Evolutionary conservation across 805 yeast species (phyloP), one percentile per base, ranked within the genome.

Genomic region (Yamadazyma olivae): DNA sequence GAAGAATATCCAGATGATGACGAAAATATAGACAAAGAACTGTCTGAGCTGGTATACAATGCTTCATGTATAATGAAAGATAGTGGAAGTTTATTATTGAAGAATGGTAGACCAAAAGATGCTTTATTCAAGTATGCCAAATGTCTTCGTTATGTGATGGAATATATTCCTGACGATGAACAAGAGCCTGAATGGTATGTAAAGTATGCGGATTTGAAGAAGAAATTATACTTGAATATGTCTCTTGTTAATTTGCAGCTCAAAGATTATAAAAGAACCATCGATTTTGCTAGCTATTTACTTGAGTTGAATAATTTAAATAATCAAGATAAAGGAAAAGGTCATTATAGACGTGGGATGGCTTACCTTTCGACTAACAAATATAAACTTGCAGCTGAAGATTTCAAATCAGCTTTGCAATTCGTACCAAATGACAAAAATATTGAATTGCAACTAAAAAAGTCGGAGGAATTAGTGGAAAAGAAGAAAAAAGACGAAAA

Each of bases 1-100:
- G 93, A 84, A 57, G 93, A 84, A 54, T 77, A 69, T 46, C 95
- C 93, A 0, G 89, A 79, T 41, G 95, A 85, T 54, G 87, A 83
- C 46, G 47, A 32, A 15, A 56, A 70, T 39, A 75, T 81, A 32
- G 79, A 75, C 38, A 73, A 74, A 30, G 80, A 83, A 14, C 75
- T 81, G 34, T 66, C 79, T 6, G 69, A 64, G 34, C 62, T 66
- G 16, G 79, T 82, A 0, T 75, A 53, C 38, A 59, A 60, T 7
- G 86, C 81, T 0, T 56, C 80, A 0, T 46, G 43, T 7, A 74
- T 57, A 12, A 83, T 85, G 34, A 85, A 85, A 46, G 79, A 76
- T 21, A 75, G 89, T 16, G 95, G 87, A 1, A 70, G 82, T 0
- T 46, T 72, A 7, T 47, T 85, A 3, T 78, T 79, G 48, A 81